Conservation (phyloP, 2,329 filamentous ascomycete species). For the Clarireedia sp. region DNA sequence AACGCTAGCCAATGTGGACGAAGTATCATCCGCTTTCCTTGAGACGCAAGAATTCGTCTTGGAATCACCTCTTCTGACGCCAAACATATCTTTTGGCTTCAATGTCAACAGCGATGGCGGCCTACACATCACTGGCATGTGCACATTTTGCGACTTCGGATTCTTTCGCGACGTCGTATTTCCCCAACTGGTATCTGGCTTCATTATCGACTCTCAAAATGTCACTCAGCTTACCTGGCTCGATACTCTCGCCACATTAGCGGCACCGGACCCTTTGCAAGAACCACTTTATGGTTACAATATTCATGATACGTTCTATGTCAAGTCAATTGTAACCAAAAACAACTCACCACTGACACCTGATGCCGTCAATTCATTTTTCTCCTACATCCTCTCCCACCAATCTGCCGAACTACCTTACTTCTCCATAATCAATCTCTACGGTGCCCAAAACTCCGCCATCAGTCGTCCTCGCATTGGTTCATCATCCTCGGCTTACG, state of each 20-base stretch:
- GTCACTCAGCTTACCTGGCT: conserved; percentile 27
- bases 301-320: conserved; percentile 35
- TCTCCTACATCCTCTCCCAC: conserved; percentile 7
- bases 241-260: conserved; percentile 26
- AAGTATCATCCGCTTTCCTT: conserved; percentile 28
- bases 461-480: conserved; percentile 11
- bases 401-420: conserved; percentile 13
- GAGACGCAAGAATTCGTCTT: conserved; percentile 35
- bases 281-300: conserved; percentile 32
- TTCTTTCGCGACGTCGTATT: conserved; percentile 33
- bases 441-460: conserved; percentile 13
- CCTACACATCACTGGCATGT: conserved; percentile 34
- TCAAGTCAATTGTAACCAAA: conserved; percentile 6
- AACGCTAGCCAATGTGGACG: conserved; percentile 14
- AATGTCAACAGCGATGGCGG: conserved; percentile 32
- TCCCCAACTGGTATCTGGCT: conserved; percentile 32
- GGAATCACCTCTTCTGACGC: conserved; percentile 34
- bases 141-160: conserved; percentile 30
- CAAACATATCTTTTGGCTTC: conserved; percentile 34
- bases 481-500: conserved; percentile 10
- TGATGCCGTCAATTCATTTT: conserved; percentile 10
- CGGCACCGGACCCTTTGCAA: conserved; percentile 5
- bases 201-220: conserved; percentile 23
- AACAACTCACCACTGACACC: conserved; percentile 8
- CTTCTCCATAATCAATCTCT: conserved; percentile 21